phyloP scores from a whole-genome alignment of 2,329 filamentous ascomycete genomes.

The Didymella pinodella region DNA sequence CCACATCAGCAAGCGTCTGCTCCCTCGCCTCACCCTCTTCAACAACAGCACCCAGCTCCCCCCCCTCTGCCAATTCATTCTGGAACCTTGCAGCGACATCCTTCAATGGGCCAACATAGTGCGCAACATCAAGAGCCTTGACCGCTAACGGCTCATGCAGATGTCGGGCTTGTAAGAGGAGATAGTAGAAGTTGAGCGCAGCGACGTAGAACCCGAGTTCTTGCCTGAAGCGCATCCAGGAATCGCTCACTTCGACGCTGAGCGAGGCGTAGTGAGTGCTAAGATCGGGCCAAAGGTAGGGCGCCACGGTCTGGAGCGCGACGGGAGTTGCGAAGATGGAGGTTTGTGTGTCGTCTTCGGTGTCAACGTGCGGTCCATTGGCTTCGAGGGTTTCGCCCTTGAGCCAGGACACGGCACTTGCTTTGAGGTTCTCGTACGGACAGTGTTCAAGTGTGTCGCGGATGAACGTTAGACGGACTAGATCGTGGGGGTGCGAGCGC shows the following conservation, averaged over 20 bases:
- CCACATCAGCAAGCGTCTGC: conserved; percentile 47
- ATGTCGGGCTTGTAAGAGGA: conserved; percentile 60
- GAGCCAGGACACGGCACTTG: conserved; percentile 66
- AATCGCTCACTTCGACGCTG: conserved; percentile 30
- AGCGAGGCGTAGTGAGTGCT: conserved; percentile 50
- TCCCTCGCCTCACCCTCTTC: conserved; percentile 46
- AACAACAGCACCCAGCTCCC: conserved; percentile 48
- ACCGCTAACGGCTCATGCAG: conserved; percentile 60
- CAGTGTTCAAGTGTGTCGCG: conserved; percentile 63
- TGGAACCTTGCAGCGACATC: conserved; percentile 49
- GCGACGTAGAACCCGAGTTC: conserved; percentile 64
- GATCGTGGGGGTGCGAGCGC: conserved; percentile 62
- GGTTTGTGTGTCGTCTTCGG: conserved; percentile 26
- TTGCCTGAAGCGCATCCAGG: conserved; percentile 58
- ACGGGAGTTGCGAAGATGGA: conserved; percentile 58
- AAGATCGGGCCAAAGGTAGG: conserved; percentile 61
- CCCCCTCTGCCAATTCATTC: conserved; percentile 46
- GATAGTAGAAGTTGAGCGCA: conserved; percentile 66
- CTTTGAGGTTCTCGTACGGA: conserved; percentile 62
- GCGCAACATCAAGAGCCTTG: conserved; percentile 52
- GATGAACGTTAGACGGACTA: conserved; percentile 62
- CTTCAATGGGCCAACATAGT: conserved; percentile 56
- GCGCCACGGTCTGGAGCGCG: conserved; percentile 58
- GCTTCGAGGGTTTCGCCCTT: conserved; percentile 66
- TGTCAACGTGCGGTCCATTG: conserved; percentile 34